phyloP scores from a whole-genome alignment of 805 yeast species.

The Yamadazyma akitaensis region DNA sequence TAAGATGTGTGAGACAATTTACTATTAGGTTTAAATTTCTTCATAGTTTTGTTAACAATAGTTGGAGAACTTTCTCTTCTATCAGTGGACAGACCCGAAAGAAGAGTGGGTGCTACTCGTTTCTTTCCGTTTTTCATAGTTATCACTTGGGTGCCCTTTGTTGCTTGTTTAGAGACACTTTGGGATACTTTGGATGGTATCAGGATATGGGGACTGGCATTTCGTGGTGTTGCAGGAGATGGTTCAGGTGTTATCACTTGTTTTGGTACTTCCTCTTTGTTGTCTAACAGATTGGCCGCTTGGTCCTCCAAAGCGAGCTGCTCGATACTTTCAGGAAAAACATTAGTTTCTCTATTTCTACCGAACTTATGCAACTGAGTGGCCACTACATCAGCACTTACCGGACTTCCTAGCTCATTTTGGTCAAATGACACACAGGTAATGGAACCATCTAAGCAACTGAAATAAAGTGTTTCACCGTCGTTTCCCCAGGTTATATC shows the following conservation, averaged over 20 bases:
- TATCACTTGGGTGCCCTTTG: conserved; percentile 38
- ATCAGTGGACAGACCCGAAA: conserved; percentile 39
- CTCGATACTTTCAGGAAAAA: conserved; percentile 81
- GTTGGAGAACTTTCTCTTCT: conserved; percentile 1
- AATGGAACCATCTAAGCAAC: conserved; percentile 84
- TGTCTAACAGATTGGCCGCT: conserved; percentile 1
- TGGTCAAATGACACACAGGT: conserved; percentile 61
- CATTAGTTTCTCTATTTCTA: conserved; percentile 77
- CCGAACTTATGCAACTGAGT: conserved; percentile 80
- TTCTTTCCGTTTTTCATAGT: conserved; percentile 73
- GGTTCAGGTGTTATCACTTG: conserved; percentile 6
- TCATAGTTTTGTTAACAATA: conserved; percentile 10
- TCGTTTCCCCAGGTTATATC: conserved; percentile 87
- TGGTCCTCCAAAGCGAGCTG: conserved; percentile 73
- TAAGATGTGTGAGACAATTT: conserved; percentile 45
- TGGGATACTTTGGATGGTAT: background rate
- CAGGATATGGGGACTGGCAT: background rate
- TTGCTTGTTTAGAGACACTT: background rate
- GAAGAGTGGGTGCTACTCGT: conserved; percentile 66
- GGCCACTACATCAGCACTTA: conserved; percentile 60
- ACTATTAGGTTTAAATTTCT: conserved; percentile 21
- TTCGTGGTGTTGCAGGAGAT: background rate
- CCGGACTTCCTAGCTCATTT: conserved; percentile 61
- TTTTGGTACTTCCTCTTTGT: background rate
- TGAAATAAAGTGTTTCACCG: conserved; percentile 68